These are phyloP conservation scores for Thyridium curvatum DNA, from an alignment of 2,329 filamentous ascomycete species.

Conservation along the genomic window DNA sequence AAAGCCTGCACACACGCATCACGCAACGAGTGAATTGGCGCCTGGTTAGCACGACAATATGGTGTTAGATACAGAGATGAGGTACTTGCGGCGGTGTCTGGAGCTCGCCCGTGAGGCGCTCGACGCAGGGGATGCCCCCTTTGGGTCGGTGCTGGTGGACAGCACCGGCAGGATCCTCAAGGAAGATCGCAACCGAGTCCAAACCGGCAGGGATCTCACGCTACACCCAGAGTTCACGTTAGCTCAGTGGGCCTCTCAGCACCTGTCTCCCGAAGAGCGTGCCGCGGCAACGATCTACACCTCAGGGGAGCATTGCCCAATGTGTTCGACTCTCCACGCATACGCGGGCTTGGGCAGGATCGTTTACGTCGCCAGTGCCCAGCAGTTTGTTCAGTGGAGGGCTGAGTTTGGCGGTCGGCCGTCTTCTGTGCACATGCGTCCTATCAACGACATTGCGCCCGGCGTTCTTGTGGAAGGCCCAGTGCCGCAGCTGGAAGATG, in stretches of 20 bases:
- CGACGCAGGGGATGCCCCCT: slow-evolving; percentile 26
- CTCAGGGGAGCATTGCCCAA: slow-evolving; percentile 29
- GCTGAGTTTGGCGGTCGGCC: slow-evolving; percentile 15
- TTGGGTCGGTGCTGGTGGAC: slow-evolving; percentile 28
- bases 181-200: slow-evolving; percentile 25
- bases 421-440: slow-evolving; percentile 13
- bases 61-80: too few relatives aligned
- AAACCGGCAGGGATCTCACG: slow-evolving; percentile 24
- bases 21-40: too few relatives aligned
- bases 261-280: slow-evolving; percentile 28
- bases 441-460: slow-evolving; percentile 22
- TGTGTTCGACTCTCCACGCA: slow-evolving; percentile 28
- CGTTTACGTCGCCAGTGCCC: slow-evolving; percentile 22
- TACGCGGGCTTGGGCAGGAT: slow-evolving; percentile 26
- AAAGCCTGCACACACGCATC: too few relatives aligned
- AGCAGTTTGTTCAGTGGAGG: slow-evolving; percentile 20
- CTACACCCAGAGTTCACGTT: slow-evolving; percentile 28
- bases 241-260: slow-evolving; percentile 27
- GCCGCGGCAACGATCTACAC: slow-evolving; percentile 28
- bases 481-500: slow-evolving; percentile 17
- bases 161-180: slow-evolving; percentile 16
- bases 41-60: too few relatives aligned
- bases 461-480: slow-evolving; percentile 20
- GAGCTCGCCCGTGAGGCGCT: slow-evolving; percentile 28
- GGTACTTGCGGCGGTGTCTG: slow-evolving; percentile 14